Conservation (phyloP, 106 monocot species). For the Cymbidium sinense region DNA sequence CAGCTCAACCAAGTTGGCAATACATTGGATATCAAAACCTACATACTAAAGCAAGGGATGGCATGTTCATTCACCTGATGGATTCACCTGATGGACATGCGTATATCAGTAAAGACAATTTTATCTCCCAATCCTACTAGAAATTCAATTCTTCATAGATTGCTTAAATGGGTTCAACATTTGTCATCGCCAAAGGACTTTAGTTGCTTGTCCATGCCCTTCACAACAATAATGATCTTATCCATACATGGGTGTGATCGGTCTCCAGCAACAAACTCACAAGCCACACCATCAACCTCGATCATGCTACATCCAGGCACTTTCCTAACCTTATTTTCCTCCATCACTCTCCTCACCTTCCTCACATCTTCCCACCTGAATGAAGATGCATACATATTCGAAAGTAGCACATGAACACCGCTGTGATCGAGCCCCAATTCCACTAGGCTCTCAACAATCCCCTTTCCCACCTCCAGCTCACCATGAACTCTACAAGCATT, state of each 20-base stretch:
- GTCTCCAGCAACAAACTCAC: constrained; percentile 71
- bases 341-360: constrained; percentile 68
- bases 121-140: background rate
- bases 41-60: no score
- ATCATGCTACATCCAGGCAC: constrained; percentile 84
- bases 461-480: constrained; percentile 33
- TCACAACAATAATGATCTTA: constrained; percentile 25
- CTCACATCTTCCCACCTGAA: constrained; percentile 59
- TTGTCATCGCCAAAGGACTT: constrained; percentile 20
- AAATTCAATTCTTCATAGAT: background rate
- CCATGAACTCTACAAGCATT: constrained; percentile 64
- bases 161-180: background rate
- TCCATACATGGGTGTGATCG: constrained; percentile 32
- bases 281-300: constrained; percentile 60
- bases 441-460: constrained; percentile 31
- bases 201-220: constrained; percentile 41
- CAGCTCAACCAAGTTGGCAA: background rate
- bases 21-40: background rate
- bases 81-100: no score
- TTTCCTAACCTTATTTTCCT: constrained; percentile 54
- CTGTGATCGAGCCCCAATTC: constrained; percentile 58
- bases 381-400: constrained; percentile 67
- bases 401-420: constrained; percentile 69
- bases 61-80: background rate
- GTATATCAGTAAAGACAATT: background rate